A percentile compares a stretch with the other conserved stretches of the same genome.
phyloP scores from a whole-genome alignment of 352 stramenopile species.

The Globisporangium nagaii region DNA sequence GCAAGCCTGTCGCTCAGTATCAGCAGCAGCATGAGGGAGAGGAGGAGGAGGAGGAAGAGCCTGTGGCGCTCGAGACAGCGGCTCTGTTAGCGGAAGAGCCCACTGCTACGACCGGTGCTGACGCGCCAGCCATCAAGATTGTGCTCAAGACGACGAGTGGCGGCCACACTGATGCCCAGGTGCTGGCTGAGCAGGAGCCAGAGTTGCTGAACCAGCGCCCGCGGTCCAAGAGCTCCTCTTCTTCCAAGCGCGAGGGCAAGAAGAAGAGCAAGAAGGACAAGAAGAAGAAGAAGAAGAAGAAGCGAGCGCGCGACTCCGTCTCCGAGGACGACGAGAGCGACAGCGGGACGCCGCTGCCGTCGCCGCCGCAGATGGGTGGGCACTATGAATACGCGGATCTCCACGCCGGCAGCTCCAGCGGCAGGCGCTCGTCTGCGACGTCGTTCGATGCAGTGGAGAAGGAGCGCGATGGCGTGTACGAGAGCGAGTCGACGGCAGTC shows the following conservation, averaged over 20 bases:
- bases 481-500: not conserved
- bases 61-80: not conserved
- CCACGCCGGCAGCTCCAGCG: not conserved
- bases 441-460: constrained; percentile 9
- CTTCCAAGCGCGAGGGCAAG: constrained; percentile 14
- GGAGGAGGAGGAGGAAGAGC: not conserved
- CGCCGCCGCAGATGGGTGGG: constrained; percentile 34
- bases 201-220: not conserved
- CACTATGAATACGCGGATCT: constrained; percentile 38
- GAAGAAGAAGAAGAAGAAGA: constrained; percentile 51
- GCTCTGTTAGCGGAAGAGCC: no score
- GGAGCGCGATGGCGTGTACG: not conserved
- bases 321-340: constrained; percentile 53
- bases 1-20: constrained; percentile 23
- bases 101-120: not conserved
- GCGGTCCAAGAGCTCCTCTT: not conserved
- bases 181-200: not conserved
- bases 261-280: constrained; percentile 51
- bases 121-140: constrained; percentile 1
- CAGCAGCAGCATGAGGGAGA: constrained; percentile 6
- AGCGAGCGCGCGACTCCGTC: constrained; percentile 29
- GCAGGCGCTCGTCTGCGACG: not conserved
- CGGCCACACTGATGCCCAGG: no score
- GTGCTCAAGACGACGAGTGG: constrained; percentile 5
- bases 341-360: constrained; percentile 32